Conservation (phyloP, 106 monocot genomes). For the Allium sativum region DNA sequence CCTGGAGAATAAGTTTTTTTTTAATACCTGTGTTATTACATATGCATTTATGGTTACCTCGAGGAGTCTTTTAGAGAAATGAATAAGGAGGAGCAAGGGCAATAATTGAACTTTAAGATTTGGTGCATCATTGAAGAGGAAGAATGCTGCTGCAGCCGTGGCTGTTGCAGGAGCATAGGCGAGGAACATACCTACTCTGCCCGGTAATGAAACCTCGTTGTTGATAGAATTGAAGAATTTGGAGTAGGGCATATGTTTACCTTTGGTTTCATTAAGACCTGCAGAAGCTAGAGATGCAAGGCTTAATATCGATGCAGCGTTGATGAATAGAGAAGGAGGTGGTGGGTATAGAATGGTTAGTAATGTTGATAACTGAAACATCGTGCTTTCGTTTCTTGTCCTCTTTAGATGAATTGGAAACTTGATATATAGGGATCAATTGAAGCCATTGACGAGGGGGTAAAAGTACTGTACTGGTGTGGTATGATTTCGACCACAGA, state of each 20-base stretch:
- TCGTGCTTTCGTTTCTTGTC: neutral
- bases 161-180: constrained; percentile 35
- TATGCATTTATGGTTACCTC: constrained; percentile 24
- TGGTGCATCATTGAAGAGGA: constrained; percentile 13
- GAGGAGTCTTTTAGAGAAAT: constrained; percentile 51
- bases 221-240: constrained; percentile 36
- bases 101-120: constrained; percentile 4
- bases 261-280: constrained; percentile 30
- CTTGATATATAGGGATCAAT: too few relatives aligned
- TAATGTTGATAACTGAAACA: neutral
- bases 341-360: constrained; percentile 26
- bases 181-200: constrained; percentile 36
- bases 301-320: constrained; percentile 23
- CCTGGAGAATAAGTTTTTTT: too few relatives aligned
- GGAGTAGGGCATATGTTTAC: constrained; percentile 46
- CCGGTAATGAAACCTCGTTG: constrained; percentile 7
- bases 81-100: constrained; percentile 19
- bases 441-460: too few relatives aligned
- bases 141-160: constrained; percentile 28
- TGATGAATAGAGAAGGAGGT: constrained; percentile 25
- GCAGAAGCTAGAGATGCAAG: neutral
- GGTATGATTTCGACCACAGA: too few relatives aligned
- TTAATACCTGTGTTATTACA: neutral
- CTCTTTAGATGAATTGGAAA: too few relatives aligned
- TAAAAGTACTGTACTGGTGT: too few relatives aligned